phyloP scores from a whole-genome alignment of 768 basidiomycete species.

The Pulveroboletus sp. region DNA sequence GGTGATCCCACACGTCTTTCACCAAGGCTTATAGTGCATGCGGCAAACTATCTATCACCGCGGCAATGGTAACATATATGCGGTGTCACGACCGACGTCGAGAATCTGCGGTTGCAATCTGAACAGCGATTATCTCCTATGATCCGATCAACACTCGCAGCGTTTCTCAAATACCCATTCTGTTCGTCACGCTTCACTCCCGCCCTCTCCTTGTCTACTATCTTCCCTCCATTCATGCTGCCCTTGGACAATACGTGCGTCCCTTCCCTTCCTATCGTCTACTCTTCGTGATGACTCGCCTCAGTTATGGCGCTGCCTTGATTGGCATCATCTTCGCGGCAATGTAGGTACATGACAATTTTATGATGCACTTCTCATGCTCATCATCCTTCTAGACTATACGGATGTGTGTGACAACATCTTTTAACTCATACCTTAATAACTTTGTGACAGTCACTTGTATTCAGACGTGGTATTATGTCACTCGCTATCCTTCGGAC shows the following conservation, averaged over 20 bases:
- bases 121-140: no score
- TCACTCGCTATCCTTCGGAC: slow-evolving; percentile 44
- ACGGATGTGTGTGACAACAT: slow-evolving; percentile 41
- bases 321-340: slow-evolving; percentile 48
- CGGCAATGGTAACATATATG: no score
- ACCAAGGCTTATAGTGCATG: no score
- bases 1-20: background rate
- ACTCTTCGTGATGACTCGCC: background rate
- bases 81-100: no score
- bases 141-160: background rate
- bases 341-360: slow-evolving; percentile 35
- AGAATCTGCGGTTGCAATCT: no score
- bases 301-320: slow-evolving; percentile 47
- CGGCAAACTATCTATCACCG: no score
- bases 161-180: slow-evolving; percentile 1
- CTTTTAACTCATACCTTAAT: background rate
- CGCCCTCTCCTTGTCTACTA: background rate
- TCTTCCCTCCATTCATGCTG: slow-evolving; percentile 5
- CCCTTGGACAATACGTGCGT: slow-evolving; percentile 36
- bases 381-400: slow-evolving; percentile 35
- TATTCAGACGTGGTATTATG: slow-evolving; percentile 56
- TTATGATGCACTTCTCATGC: background rate
- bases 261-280: background rate
- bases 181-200: background rate
- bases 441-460: slow-evolving; percentile 42